Evolutionary conservation across 768 basidiomycete genomes (phyloP), one percentile per base, ranked within the genome.

Genomic region (Rhizopogon roseolus): DNA sequence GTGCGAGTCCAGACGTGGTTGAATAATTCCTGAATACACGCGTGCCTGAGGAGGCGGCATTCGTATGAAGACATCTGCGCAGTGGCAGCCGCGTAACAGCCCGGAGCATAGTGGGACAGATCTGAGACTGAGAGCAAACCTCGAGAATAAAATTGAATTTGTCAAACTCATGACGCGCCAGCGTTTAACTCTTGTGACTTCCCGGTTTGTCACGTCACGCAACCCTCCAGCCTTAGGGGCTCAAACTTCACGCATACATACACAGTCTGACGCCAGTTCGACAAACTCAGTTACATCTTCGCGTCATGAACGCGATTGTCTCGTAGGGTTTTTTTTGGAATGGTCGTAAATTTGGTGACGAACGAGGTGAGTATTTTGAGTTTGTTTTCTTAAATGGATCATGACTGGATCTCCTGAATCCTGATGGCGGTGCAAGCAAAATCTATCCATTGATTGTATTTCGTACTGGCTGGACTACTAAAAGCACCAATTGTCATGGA

Each of bases 11-110:
- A 10, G 65, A 53, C 29, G 59, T 64, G 44, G 56, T 55, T 69
- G 34, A 54, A 71, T 70, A 44, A 51, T 64, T 66, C 43, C 58
- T 5, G 57, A 64, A 61, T 29, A 19, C 41, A 46, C 51, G 39
- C 56, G 63, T 7, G 52, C 50, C 68, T 36, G 64, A 62, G 13
- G 58, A 49, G 6, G 63, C 52, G 49, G 57, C 60, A 40, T 65
- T 64, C 19, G 84, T 81, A 59, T 85, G 80, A 16, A 86, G 41
- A 51, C 75, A 74, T 64, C 81, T 73, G 54, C 78, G 76, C 6
- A 84, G 65, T 19, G 82, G 73, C 51, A 79, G 69, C 71, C 76
- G 80, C 61, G 80, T 69, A 16, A 82, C 67, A 56, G 78, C 74
- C 57, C 79, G 71, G 61, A 86, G 75, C 84, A 85, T 86, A 36